Percentiles rank a stretch among this genome's conserved stretches.
These are phyloP conservation scores for Ogataea nitratoaversa DNA, from an alignment of 805 yeast species.

Conservation along the genomic window DNA sequence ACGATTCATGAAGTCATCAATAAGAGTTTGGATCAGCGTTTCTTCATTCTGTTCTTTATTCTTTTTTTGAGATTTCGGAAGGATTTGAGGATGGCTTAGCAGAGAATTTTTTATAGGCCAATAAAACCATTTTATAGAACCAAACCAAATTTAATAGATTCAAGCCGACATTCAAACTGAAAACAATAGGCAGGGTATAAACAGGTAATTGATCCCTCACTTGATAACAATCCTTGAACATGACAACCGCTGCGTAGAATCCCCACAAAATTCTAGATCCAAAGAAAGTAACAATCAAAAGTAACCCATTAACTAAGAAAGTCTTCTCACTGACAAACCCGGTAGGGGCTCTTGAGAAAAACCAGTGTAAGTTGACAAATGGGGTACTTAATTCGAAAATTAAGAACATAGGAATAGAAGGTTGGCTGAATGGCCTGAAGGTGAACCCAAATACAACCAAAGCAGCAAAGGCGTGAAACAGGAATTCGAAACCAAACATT, in stretches of 20 bases:
- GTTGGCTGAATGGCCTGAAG: conserved; percentile 69
- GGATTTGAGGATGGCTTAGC: too few species aligned
- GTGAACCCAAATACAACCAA: conserved; percentile 64
- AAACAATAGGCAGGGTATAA: conserved; percentile 45
- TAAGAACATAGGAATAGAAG: conserved; percentile 79
- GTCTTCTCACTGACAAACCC: conserved; percentile 54
- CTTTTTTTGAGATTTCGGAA: too few species aligned
- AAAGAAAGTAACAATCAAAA: conserved; percentile 69
- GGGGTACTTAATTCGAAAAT: conserved; percentile 89
- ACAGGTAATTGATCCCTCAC: conserved; percentile 39
- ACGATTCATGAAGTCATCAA: too few species aligned
- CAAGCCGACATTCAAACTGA: conserved; percentile 57
- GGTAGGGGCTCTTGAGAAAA: conserved; percentile 69
- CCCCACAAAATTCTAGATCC: conserved; percentile 84
- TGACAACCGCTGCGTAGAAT: conserved; percentile 60
- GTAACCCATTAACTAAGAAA: conserved; percentile 65
- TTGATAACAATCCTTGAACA: conserved; percentile 42
- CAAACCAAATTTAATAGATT: conserved; percentile 72
- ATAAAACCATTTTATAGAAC: conserved; percentile 81
- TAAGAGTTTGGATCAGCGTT: too few species aligned
- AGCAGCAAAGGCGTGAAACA: conserved; percentile 82
- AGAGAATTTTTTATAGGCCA: conserved; percentile 40
- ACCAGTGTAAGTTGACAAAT: conserved; percentile 93
- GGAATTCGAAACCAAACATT: conserved; percentile 76
- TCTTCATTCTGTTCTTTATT: too few species aligned